A percentile compares a stretch with the other conserved stretches of the same genome.
phyloP scores from a whole-genome alignment of 2,329 filamentous ascomycete species.

The Pseudogymnoascus sp. region DNA sequence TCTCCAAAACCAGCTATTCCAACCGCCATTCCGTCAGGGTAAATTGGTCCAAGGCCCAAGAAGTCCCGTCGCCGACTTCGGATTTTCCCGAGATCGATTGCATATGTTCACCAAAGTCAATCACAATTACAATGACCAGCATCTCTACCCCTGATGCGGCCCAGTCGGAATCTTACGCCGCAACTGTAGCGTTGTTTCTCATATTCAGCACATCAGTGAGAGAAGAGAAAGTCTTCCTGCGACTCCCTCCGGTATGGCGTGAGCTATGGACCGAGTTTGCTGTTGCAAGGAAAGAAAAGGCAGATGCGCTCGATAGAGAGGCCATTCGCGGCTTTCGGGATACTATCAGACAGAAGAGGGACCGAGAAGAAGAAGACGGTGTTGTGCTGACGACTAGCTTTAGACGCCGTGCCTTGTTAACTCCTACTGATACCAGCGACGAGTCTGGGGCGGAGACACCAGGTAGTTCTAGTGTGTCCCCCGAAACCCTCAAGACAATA shows the following conservation, averaged over 20 bases:
- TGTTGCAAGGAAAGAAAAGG: constrained; percentile 57
- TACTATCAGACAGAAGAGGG: constrained; percentile 59
- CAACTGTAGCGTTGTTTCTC: constrained; percentile 72
- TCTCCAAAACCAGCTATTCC: constrained; percentile 67
- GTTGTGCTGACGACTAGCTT: constrained; percentile 72
- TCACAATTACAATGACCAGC: constrained; percentile 63
- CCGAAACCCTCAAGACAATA: constrained; percentile 42
- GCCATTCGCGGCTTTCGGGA: constrained; percentile 58
- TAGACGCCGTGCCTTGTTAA: constrained; percentile 46
- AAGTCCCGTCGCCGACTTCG: constrained; percentile 32
- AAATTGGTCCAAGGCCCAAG: constrained; percentile 68
- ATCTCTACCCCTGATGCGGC: constrained; percentile 65
- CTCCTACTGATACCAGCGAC: constrained; percentile 40
- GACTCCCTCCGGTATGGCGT: constrained; percentile 71
- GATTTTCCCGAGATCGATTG: constrained; percentile 24
- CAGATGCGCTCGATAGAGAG: constrained; percentile 61
- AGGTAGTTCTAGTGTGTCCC: constrained; percentile 16
- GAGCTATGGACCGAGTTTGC: constrained; percentile 78
- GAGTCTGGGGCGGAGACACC: constrained; percentile 32
- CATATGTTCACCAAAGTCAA: constrained; percentile 36
- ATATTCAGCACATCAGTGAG: constrained; percentile 69
- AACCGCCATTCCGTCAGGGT: constrained; percentile 69
- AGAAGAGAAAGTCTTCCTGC: constrained; percentile 76
- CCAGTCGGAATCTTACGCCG: constrained; percentile 81
- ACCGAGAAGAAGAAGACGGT: constrained; percentile 63